Percentiles rank a stretch among this genome's conserved stretches.
These are phyloP conservation scores for Fusarium sp. DNA, from an alignment of 2,329 filamentous ascomycete genomes.

Conservation along the genomic window DNA sequence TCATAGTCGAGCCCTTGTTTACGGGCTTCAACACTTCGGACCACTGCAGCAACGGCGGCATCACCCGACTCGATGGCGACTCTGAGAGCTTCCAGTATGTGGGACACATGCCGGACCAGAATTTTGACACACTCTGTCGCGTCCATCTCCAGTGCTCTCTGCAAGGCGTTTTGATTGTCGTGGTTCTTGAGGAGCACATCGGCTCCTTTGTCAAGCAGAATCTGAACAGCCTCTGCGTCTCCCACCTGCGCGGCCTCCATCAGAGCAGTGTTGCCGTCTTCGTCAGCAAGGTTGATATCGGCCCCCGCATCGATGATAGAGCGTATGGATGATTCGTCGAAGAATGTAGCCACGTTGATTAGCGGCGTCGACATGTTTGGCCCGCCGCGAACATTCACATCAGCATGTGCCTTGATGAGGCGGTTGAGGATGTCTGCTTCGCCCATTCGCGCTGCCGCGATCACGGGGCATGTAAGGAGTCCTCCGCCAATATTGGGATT, in stretches of 20 bases:
- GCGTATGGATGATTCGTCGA: conserved; percentile 52
- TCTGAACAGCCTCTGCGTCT: conserved; percentile 40
- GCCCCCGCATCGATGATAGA: conserved; percentile 55
- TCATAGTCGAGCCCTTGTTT: conserved; percentile 37
- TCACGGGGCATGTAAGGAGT: conserved; percentile 53
- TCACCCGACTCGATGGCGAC: conserved; percentile 28
- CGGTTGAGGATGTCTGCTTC: conserved; percentile 55
- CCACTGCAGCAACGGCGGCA: conserved; percentile 23
- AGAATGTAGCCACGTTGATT: conserved; percentile 55
- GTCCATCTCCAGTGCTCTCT: background rate
- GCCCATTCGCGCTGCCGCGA: conserved; percentile 54
- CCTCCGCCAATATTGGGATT: conserved; percentile 58
- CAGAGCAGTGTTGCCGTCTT: conserved; percentile 57
- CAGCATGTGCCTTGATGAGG: conserved; percentile 54
- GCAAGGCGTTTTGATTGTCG: conserved; percentile 13
- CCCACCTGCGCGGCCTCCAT: conserved; percentile 55
- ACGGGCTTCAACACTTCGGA: conserved; percentile 23
- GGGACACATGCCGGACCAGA: conserved; percentile 51
- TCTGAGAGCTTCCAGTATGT: conserved; percentile 28
- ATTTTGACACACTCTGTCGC: conserved; percentile 50
- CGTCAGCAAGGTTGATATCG: conserved; percentile 55
- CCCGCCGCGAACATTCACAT: conserved; percentile 56
- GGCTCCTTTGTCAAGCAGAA: conserved; percentile 31
- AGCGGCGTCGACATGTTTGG: conserved; percentile 54
- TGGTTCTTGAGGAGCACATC: conserved; percentile 25